Evolutionary conservation across 306 rosid species (phyloP), one percentile per base, ranked within the genome.

Genomic region (Inga laurina): DNA sequence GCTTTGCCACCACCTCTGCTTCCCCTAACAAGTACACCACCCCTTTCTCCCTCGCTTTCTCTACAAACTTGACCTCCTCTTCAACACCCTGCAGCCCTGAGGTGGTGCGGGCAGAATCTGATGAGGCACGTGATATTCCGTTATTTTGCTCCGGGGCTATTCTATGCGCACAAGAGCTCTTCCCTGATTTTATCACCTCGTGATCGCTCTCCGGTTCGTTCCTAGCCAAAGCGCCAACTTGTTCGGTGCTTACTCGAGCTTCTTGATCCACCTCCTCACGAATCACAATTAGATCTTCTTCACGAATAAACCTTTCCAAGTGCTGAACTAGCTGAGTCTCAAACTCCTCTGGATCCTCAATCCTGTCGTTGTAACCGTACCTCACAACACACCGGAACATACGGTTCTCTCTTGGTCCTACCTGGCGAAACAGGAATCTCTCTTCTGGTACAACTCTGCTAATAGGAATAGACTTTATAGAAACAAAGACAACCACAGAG

Each of bases 361-460:
- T 68, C 0, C 16, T 27, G 39, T 94, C 98, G 9, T 88, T 94
- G 81, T 94, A 91, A 61, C 98, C 97, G 16, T 88, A 92, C 78
- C 98, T 91, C n/a, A 88, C 94, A 3, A 94, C 97, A 21, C 98
- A 94, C 0, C 96, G 89, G 34, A 92, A 94, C 64, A 94, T 86
- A 3, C 84, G 74, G 3, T 89, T 86, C 72, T 91, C 97, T 46
- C 84, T 85, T 2, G 93, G 92, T 54, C 91, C 89, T 56, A 94
- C 89, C 0, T 91, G 94, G 1, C 97, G 84, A 62, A 94, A 94
- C 75, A 93, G 61, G 78, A 90, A 93, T 84, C 98, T 88, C 81
- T 94, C 98, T 15, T 89, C 90, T 4, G 13, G 5, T 3, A 83
- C 78, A 15, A 94, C 97, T 69, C 78, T 87, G 44, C 91, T 89